These are phyloP conservation scores for Thielaviopsis musarum DNA, from an alignment of 2,329 filamentous ascomycete species.

Conservation along the genomic window DNA sequence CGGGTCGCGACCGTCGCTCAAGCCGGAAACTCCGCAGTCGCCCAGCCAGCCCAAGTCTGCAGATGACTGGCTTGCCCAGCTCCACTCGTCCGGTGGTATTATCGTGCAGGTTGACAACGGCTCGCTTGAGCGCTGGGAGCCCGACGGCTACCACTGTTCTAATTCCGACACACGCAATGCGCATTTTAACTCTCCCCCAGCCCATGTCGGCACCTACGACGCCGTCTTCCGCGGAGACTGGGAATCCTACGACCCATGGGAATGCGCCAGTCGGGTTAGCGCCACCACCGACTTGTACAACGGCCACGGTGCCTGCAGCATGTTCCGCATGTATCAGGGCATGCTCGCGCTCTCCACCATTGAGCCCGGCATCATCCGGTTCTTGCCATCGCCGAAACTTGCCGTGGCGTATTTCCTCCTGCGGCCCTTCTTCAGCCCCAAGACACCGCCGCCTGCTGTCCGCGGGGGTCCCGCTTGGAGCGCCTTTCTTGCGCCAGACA, in stretches of 20 bases:
- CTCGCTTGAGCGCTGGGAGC: conserved; percentile 55
- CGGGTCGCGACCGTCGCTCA: conserved; percentile 22
- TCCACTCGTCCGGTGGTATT: conserved; percentile 29
- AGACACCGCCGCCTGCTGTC: conserved; percentile 24
- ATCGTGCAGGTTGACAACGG: conserved; percentile 57
- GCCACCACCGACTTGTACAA: conserved; percentile 63
- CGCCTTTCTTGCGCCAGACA: conserved; percentile 29
- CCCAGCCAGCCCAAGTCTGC: conserved; percentile 12
- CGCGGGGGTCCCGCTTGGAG: conserved; percentile 29
- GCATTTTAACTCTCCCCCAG: neutral
- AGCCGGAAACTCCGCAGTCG: conserved; percentile 27
- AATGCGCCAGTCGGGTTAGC: conserved; percentile 49
- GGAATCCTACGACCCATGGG: conserved; percentile 73
- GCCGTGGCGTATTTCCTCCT: conserved; percentile 65
- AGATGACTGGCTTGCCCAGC: conserved; percentile 24
- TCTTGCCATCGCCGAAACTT: conserved; percentile 56
- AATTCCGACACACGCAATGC: neutral
- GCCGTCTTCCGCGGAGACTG: conserved; percentile 36
- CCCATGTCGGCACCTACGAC: conserved; percentile 36
- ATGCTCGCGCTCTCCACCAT: conserved; percentile 36
- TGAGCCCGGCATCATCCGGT: conserved; percentile 50
- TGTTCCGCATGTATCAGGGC: conserved; percentile 73
- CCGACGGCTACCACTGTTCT: conserved; percentile 40
- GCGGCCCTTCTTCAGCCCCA: conserved; percentile 35
- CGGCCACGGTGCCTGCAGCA: conserved; percentile 64